Evolutionary conservation across 495 filamentous ascomycete species (phyloP).

Genomic region (Penicillium atrosanguineum): DNA sequence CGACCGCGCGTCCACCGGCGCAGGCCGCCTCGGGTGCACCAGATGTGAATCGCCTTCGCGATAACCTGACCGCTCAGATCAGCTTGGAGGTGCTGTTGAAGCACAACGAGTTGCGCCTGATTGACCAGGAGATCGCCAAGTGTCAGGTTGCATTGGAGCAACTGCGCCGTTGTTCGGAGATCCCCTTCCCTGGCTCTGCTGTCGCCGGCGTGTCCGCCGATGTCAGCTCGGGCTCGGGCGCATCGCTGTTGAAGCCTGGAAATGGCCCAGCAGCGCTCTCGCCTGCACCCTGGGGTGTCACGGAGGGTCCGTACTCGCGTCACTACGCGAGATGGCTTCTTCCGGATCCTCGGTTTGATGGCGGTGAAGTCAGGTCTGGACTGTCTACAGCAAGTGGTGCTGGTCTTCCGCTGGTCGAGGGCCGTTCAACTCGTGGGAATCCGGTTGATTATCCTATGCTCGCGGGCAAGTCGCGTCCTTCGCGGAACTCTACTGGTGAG

Average conservation of each 20-base stretch:
- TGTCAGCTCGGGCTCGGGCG: conserved; percentile 69
- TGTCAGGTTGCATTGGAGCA: conserved; percentile 95
- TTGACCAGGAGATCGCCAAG: conserved; percentile 95
- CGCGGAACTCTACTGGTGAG: conserved; percentile 54
- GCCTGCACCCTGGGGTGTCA: conserved; percentile 81
- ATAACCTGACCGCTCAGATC: conserved; percentile 80
- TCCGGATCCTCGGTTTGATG: conserved; percentile 84
- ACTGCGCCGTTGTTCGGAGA: conserved; percentile 83
- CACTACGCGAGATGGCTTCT: conserved; percentile 95
- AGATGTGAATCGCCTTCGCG: conserved; percentile 49
- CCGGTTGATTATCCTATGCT: conserved; percentile 54
- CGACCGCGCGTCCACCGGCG: conserved; percentile 14
- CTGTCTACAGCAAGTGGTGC: conserved; percentile 30
- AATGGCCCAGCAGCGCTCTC: conserved; percentile 58
- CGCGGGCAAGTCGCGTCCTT: conserved; percentile 60
- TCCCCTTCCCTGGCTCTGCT: conserved; percentile 77
- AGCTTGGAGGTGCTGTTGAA: conserved; percentile 90
- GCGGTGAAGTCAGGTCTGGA: conserved; percentile 45
- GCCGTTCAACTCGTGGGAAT: conserved; percentile 73
- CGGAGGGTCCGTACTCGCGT: conserved; percentile 85
- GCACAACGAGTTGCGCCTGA: conserved; percentile 87
- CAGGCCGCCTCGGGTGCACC: conserved; percentile 24
- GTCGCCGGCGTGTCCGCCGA: conserved; percentile 58
- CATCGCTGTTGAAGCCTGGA: conserved; percentile 57
- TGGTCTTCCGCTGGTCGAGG: conserved; percentile 41